Base-by-base conservation (phyloP, 176 grass and related monocot species). In the Triticum turgidum region DNA sequence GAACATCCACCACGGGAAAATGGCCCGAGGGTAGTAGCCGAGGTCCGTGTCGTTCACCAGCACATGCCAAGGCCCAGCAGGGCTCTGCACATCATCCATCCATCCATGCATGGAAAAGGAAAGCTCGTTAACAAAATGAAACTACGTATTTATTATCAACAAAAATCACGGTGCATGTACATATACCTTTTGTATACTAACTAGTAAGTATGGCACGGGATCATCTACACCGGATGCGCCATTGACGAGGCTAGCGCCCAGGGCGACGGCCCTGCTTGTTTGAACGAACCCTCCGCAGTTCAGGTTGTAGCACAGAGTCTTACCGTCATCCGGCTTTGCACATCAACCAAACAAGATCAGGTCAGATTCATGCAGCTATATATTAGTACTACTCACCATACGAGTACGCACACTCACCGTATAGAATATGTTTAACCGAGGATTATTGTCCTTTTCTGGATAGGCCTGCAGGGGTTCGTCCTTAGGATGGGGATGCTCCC, bases 391-490 rank as follows among this genome's bases (percentile, higher is more conserved):
- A 30, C 29, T 30, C 45, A 49, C 45, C 45, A 0, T 49, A 4
- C 45, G 11, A 49, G 45, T 49, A 41, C 39, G 3, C 39, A 20
- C 4, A 35, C 65, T 69, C 32, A 69, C 66, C 66, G 66, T 69
- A 33, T 69, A 69, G 66, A 69, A 69, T 69, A 69, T 18, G 66
- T 37, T 69, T 69, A 69, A 21, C 66, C 66, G 32, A 69, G 66
- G 66, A 69, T 69, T 69, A 5, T 21, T 69, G 3, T 69, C 66
- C 10, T 34, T 34, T 7, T 34, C 66, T 6, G 61, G 61, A 32
- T 65, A 14, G 3, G 63, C 32, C 32, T 37, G 66, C 32, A 69
- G 8, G 65, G 30, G 14, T 68, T 34, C 30, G 65, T 68, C 65
- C 66, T 69, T 18, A 10, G 33, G 15, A 69, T 37, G 66, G 66